A percentile compares a stretch with the other conserved stretches of the same genome.
These are phyloP conservation scores for Colletotrichum costaricense DNA, from an alignment of 2,329 filamentous ascomycete species.

Conservation along the genomic window DNA sequence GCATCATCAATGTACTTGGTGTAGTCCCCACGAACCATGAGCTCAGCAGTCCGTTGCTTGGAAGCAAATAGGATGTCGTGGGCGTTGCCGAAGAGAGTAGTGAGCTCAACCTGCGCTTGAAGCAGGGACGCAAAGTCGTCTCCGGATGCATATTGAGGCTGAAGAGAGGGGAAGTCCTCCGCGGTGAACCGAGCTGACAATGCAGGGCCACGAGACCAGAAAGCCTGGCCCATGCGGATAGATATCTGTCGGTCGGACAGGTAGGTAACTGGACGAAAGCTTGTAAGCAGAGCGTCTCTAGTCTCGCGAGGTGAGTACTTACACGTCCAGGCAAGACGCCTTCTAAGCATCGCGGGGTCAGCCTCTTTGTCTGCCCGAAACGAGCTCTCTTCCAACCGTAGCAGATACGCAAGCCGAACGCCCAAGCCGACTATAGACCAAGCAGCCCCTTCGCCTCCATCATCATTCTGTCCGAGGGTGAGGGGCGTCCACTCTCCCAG, in stretches of 20 bases:
- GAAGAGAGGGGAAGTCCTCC: conserved; percentile 75
- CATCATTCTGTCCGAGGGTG: conserved; percentile 60
- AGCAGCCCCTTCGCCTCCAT: conserved; percentile 76
- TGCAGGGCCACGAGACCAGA: conserved; percentile 79
- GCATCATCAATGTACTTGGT: conserved; percentile 34
- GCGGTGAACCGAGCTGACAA: conserved; percentile 72
- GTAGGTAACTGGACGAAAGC: conserved; percentile 30
- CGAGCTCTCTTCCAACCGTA: conserved; percentile 65
- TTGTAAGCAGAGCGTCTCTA: too few species aligned
- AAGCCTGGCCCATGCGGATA: conserved; percentile 76
- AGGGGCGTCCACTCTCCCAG: conserved; percentile 80
- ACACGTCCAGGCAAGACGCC: conserved; percentile 75
- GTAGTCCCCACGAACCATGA: conserved; percentile 33
- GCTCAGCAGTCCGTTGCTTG: conserved; percentile 23
- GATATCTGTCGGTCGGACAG: conserved; percentile 71
- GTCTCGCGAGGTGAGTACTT: conserved; percentile 14
- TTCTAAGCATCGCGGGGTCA: conserved; percentile 47
- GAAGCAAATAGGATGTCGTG: conserved; percentile 36
- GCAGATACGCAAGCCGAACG: conserved; percentile 75
- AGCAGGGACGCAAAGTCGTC: conserved; percentile 77
- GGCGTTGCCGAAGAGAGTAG: conserved; percentile 60
- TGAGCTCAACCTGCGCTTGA: conserved; percentile 77
- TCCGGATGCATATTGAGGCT: conserved; percentile 66
- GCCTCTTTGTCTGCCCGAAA: conserved; percentile 8
- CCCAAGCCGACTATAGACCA: conserved; percentile 83